Evolutionary conservation across 306 rosid genomes (phyloP), one percentile per base, ranked within the genome.

Genomic region (Betula pendula): DNA sequence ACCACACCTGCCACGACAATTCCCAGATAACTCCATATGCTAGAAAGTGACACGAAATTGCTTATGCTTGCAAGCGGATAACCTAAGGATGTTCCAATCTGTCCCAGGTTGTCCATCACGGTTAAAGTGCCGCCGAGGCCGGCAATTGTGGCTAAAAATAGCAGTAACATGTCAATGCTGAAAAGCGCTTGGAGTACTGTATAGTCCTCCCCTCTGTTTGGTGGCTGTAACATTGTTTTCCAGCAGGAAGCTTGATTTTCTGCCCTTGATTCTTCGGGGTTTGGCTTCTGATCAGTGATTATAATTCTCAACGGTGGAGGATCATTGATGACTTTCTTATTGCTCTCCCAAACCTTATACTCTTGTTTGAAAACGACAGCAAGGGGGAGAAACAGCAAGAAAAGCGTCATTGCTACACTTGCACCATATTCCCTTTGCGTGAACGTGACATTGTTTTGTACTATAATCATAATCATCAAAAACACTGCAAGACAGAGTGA

Each of bases 401-500:
- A 72, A 58, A 86, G 20, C 27, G 84, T 88, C 77, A 80, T 19
- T 9, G 73, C 75, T n/a, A 87, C 85, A 75, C 88, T 84, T 12
- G 55, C 76, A 15, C 85, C 87, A 42, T 58, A 88, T 58, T 82
- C 90, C 4, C 17, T 24, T 33, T 62, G 84, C 1, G 80, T 66
- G 43, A 86, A 88, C 0, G 19, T 22, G 17, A 59, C 76, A n/a
- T 16, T 51, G 13, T 79, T 83, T 17, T 88, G 50, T 5, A 80
- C 17, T 2, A 88, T 86, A 50, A 84, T 88, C 82, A 88, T 81
- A 16, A 86, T 31, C 88, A 86, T 88, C 10, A 88, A 63, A 60
- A 86, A 88, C 38, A 90, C 90, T 10, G 92, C 92, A 0, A 88
- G 92, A 17, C 90, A 88, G 19, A 88, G 92, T n/a, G 92, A 88